Conservation (phyloP, 1,284 basidiomycete species). For the Sporisorium sorghi region DNA sequence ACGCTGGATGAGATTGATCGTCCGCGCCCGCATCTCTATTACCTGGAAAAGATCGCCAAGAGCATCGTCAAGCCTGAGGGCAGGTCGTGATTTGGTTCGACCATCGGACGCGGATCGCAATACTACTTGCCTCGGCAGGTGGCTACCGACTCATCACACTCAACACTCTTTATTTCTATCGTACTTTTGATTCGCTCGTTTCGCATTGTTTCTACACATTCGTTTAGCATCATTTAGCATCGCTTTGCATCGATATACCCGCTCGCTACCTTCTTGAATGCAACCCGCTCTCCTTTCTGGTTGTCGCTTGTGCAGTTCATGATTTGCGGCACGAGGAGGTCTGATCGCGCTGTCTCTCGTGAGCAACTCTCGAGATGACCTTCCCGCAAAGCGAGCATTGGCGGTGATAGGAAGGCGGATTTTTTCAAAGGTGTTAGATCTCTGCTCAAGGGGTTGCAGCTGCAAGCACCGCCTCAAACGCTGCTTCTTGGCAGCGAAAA, state of each 20-base stretch:
- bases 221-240: slow-evolving; percentile 1
- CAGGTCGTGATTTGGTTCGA: slow-evolving; percentile 6
- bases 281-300: slow-evolving; percentile 2
- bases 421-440: background rate
- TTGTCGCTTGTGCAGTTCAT: background rate
- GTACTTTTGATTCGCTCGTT: background rate
- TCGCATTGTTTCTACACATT: background rate
- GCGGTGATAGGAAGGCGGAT: background rate
- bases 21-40: slow-evolving; percentile 42
- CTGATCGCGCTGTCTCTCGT: no score
- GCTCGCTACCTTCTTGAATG: slow-evolving; percentile 7
- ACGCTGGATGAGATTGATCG: slow-evolving; percentile 49
- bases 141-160: no score
- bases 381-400: no score
- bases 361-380: no score
- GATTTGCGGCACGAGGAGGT: background rate
- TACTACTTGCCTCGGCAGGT: no score
- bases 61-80: slow-evolving; percentile 33
- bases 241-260: slow-evolving; percentile 12
- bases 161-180: background rate
- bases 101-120: no score
- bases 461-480: slow-evolving; percentile 3
- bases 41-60: slow-evolving; percentile 46
- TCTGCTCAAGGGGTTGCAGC: background rate
- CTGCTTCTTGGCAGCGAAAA: background rate